These are phyloP conservation scores for Penicillium maclennaniae DNA, from an alignment of 495 filamentous ascomycete genomes.

Conservation along the genomic window DNA sequence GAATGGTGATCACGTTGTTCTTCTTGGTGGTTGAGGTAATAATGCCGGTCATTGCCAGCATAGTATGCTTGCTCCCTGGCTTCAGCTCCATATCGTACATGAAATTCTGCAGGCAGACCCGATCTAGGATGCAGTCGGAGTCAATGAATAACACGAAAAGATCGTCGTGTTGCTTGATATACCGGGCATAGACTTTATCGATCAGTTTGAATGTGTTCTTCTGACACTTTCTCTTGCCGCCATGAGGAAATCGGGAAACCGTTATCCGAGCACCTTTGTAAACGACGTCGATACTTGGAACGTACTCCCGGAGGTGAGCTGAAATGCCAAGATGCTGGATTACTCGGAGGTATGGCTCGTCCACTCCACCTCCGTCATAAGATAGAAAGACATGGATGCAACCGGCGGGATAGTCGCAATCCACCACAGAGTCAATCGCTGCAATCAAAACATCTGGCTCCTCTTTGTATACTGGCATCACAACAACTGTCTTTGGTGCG, in stretches of 20 bases:
- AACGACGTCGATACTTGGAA: slow-evolving; percentile 83
- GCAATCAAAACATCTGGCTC: slow-evolving; percentile 79
- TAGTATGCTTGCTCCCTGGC: slow-evolving; percentile 85
- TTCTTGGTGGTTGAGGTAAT: slow-evolving; percentile 93
- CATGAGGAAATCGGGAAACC: slow-evolving; percentile 88
- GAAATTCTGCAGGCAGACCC: slow-evolving; percentile 92
- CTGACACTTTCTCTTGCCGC: slow-evolving; percentile 91
- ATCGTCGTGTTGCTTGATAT: slow-evolving; percentile 84
- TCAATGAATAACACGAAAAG: slow-evolving; percentile 97
- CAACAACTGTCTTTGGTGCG: slow-evolving; percentile 92
- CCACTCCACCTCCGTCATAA: slow-evolving; percentile 85
- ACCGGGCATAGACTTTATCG: slow-evolving; percentile 87
- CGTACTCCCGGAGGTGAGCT: slow-evolving; percentile 70
- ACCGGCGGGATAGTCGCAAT: slow-evolving; percentile 89
- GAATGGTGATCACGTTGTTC: slow-evolving; percentile 81
- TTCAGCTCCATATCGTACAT: slow-evolving; percentile 99
- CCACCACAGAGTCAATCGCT: slow-evolving; percentile 87
- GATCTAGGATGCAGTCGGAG: slow-evolving; percentile 94
- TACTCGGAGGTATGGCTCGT: slow-evolving; percentile 85
- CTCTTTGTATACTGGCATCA: slow-evolving; percentile 98
- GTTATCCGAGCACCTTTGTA: slow-evolving; percentile 84
- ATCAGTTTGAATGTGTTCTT: slow-evolving; percentile 94
- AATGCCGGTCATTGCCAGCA: slow-evolving; percentile 98
- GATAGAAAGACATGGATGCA: slow-evolving; percentile 97
- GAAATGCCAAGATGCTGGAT: slow-evolving; percentile 86